Base-by-base conservation (phyloP, 2,329 filamentous ascomycete species). In the Microdochium trichocladiopsis region DNA sequence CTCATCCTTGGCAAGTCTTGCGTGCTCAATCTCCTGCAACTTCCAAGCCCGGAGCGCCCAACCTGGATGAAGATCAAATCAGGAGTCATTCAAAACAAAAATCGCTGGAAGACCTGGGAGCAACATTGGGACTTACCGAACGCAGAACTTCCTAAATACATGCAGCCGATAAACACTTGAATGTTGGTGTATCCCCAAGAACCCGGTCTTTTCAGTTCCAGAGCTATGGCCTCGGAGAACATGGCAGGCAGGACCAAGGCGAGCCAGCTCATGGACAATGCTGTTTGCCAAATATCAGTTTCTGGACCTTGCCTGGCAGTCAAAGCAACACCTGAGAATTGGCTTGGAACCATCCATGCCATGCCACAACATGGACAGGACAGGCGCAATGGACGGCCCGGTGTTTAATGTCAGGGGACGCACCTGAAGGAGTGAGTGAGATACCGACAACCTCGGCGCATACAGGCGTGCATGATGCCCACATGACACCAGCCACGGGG, bases 391-490 rank as follows among this genome's bases (percentile, higher is more conserved):
- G n/a, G n/a, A n/a, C n/a, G n/a, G n/a, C n/a, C n/a, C n/a, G n/a
- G n/a, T n/a, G n/a, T n/a, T n/a, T n/a, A n/a, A n/a, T n/a, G n/a
- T n/a, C n/a, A n/a, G n/a, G n/a, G n/a, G n/a, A 54, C 66, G 57
- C 56, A 59, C 80, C 82, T 12, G 85, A 82, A 1, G 88, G 86
- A 2, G 92, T 74, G 43, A 87, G 70, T 53, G 78, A 77, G 4
- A 93, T 66, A 0, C 88, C 88, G 25, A 92, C 81, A 1, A 93
- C 81, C 66, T 93, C 88, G 2, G 86, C 86, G 4, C 80, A 80
- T 6, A 92, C 82, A 0, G 88, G 87, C 0, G 74, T 84, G 25
- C 87, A 78, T 1, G 84, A 84, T 0, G 82, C 77, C 83, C 83
- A 91, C 58, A 88, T 85, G 0, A 83, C 85, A 6, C 89, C 89